These are phyloP conservation scores for Lactarius indigo DNA, from an alignment of 768 basidiomycete genomes.

Conservation along the genomic window DNA sequence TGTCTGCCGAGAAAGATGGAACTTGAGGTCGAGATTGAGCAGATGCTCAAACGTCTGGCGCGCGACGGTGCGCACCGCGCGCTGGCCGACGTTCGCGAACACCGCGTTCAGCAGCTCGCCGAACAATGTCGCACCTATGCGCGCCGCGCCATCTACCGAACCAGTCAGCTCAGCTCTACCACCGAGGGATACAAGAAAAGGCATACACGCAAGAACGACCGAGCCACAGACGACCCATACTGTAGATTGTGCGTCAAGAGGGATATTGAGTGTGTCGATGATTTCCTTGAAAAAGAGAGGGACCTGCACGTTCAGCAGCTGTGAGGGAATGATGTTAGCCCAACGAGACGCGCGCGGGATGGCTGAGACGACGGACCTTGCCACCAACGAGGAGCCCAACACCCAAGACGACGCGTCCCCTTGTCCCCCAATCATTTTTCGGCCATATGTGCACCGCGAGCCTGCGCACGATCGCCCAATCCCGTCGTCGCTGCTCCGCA, in stretches of 20 bases:
- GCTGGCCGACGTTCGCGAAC: constrained; percentile 93
- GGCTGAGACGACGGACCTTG: constrained; percentile 57
- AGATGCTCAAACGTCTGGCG: constrained; percentile 95
- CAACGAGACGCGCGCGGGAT: background rate
- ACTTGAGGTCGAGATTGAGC: constrained; percentile 83
- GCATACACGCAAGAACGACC: constrained; percentile 86
- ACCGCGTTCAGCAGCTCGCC: constrained; percentile 92
- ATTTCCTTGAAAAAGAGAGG: constrained; percentile 92
- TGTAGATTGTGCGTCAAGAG: constrained; percentile 66
- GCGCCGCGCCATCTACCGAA: constrained; percentile 77
- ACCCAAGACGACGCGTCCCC: constrained; percentile 78
- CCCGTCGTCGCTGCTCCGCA: constrained; percentile 61
- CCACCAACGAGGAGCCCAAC: constrained; percentile 75
- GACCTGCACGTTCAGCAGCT: constrained; percentile 98
- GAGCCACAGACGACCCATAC: constrained; percentile 93
- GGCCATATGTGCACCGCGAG: constrained; percentile 95
- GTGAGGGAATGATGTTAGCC: background rate
- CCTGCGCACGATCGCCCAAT: constrained; percentile 82
- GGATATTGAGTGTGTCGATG: constrained; percentile 85
- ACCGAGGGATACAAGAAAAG: background rate
- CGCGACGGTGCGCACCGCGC: constrained; percentile 91
- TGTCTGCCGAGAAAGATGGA: constrained; percentile 91
- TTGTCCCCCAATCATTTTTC: constrained; percentile 74
- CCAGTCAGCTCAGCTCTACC: background rate
- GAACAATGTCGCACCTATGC: constrained; percentile 86